Evolutionary conservation across 495 filamentous ascomycete species (phyloP), one percentile per base, ranked within the genome.

Genomic region (Penicillium odoratum): DNA sequence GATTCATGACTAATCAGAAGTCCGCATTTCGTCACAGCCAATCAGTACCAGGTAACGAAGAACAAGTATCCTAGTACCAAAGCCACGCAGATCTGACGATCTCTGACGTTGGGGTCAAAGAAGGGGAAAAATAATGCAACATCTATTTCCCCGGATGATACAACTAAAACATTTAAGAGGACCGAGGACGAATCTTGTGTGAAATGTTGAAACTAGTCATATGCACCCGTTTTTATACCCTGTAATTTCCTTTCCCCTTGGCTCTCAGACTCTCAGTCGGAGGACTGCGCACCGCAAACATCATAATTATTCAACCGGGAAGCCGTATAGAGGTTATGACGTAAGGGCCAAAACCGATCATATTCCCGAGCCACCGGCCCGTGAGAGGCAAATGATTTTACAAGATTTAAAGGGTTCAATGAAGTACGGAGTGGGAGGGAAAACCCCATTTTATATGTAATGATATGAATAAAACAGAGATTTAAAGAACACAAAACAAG

Each of bases 1-100:
- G 25, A 44, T 6, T 9, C 8, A 34, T 64, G 57, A 60, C 57
- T 60, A 64, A 63, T 53, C 43, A 42, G 3, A 13, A 48, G 58
- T 42, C 48, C 43, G 29, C n/a, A 63, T 69, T 66, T 67, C 64
- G 64, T 67, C 64, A 70, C 63, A 15, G 33, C 30, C 9, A 21
- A 38, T 16, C 31, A 47, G 33, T 48, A 51, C 59, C 57, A 46
- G 38, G 5, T 38, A 3, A 15, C 38, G 21, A 21, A 21, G 21
- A 21, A 21, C 21, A 21, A 21, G 15, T 47, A 33, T 54, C 55
- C 43, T 33, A 48, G 33, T 53, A 62, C 54, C 61, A 60, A 60
- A 58, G 42, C 59, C 57, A 28, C 48, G 64, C 67, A 57, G 64
- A 65, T 69, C 64, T 40, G 67, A 63, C 62, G 64, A 67, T 69